Base-by-base conservation (phyloP, 495 filamentous ascomycete genomes). In the Neurospora cerealis region DNA sequence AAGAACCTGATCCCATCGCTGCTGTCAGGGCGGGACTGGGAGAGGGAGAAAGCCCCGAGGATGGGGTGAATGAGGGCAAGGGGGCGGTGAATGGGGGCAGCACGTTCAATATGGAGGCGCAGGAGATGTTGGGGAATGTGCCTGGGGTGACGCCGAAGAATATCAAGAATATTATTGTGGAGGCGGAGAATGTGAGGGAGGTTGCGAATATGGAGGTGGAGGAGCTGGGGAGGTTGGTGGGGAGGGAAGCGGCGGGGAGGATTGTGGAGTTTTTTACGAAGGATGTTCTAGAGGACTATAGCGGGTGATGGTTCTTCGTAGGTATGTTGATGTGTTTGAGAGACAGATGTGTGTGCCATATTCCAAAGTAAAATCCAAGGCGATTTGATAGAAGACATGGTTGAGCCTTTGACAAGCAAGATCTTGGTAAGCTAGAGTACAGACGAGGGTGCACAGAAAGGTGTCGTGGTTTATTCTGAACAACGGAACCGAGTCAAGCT, bases 1-100 rank as follows among this genome's bases (percentile, higher is more conserved):
- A 91, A 5, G 96, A 99, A 83, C 96, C 96, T 2, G 93, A 99
- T 80, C 96, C 96, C 17, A 87, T 97, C 32, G 89, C 88, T 4
- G 96, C 96, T 3, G 93, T 97, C 5, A 88, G 92, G 70, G 88
- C 93, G 19, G 96, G 96, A 0, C 83, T 98, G 3, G 92, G 93
- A 72, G 81, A 80, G 40, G 82, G 83, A 0, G 87, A 88, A 72
- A 81, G 79, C 40, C 83, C 84, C 0, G 87, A 89, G 69, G 88
- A 90, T 75, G 54, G 54, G 15, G 28, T 66, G 15, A 34, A 66
- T 19, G 54, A 66, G 28, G 54, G 54, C 0, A 66, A 36, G 28
- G 54, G 54, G 0, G 24, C 5, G 28, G 28, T 28, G 24, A 62
- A 17, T 19, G 24, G 24, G 5, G 54, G 54, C 3, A 85, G 80